Conservation (phyloP, 257 asterid species). For the Thymus mandschuricus region DNA sequence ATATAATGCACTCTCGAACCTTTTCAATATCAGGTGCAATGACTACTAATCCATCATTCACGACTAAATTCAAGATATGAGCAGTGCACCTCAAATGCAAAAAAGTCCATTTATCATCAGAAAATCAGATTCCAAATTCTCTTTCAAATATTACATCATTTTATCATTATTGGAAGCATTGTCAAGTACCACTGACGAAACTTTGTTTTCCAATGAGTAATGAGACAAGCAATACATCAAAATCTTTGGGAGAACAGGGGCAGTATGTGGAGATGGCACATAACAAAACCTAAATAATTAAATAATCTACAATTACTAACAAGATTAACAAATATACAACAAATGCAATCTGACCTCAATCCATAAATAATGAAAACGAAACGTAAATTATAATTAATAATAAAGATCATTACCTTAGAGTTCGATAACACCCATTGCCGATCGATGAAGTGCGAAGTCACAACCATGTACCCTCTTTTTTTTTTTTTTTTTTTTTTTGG, state of each 20-base stretch:
- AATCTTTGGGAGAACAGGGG: background rate
- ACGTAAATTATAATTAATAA: too few species aligned
- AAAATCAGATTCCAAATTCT: too few species aligned
- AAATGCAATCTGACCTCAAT: too few species aligned
- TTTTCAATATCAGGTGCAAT: too few species aligned
- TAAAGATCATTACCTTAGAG: too few species aligned
- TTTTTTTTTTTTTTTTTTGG: too few species aligned
- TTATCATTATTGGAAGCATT: background rate
- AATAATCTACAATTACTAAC: too few species aligned
- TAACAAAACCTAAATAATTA: too few species aligned
- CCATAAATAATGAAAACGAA: too few species aligned
- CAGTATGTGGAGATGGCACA: background rate
- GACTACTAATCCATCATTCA: too few species aligned
- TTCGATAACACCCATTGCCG: background rate
- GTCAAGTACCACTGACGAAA: background rate
- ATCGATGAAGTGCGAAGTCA: background rate
- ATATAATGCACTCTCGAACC: too few species aligned
- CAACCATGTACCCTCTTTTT: background rate
- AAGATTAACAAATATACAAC: too few species aligned
- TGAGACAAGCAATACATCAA: background rate
- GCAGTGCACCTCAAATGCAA: background rate
- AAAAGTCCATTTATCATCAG: background rate
- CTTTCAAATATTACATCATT: background rate
- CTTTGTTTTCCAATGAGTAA: background rate
- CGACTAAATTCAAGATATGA: background rate